phyloP scores from a whole-genome alignment of 306 rosid genomes.

The Citrullus mucosospermus region DNA sequence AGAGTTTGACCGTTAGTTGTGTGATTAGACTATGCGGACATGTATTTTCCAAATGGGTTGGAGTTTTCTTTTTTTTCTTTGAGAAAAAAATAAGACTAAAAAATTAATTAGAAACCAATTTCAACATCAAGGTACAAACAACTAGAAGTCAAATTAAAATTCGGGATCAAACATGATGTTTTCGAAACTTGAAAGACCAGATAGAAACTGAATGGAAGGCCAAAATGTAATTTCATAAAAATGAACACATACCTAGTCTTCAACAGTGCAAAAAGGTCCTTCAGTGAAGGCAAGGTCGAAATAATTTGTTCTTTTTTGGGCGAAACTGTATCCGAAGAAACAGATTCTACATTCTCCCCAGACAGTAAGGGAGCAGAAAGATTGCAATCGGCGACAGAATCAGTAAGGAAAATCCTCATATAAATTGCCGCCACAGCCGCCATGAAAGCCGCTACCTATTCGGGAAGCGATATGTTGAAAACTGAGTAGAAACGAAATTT shows the following conservation, averaged over 20 bases:
- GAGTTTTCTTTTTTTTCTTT: no score
- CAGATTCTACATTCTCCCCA: slow-evolving; percentile 12
- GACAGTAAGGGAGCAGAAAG: slow-evolving; percentile 44
- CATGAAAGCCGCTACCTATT: slow-evolving; percentile 50
- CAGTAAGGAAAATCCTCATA: slow-evolving; percentile 64
- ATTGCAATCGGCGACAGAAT: slow-evolving; percentile 32
- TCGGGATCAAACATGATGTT: background rate
- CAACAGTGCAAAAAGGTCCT: slow-evolving; percentile 46
- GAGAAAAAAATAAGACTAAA: no score
- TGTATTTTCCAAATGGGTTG: background rate
- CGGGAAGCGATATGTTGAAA: background rate
- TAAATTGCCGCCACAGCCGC: slow-evolving; percentile 48
- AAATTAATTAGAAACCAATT: background rate
- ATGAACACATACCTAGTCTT: slow-evolving; percentile 33
- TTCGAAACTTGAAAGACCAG: background rate
- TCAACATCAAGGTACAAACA: background rate
- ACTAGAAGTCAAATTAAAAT: background rate
- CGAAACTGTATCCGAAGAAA: slow-evolving; percentile 19
- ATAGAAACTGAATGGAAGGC: background rate
- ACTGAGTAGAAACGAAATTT: background rate
- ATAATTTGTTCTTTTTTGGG: slow-evolving; percentile 9
- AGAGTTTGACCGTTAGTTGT: background rate
- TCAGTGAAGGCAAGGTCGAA: slow-evolving; percentile 35
- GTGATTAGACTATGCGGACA: no score
- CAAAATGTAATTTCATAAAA: background rate